Evolutionary conservation across 2,329 filamentous ascomycete genomes (phyloP), one percentile per base, ranked within the genome.

Genomic region (Simplicillium aogashimaense): DNA sequence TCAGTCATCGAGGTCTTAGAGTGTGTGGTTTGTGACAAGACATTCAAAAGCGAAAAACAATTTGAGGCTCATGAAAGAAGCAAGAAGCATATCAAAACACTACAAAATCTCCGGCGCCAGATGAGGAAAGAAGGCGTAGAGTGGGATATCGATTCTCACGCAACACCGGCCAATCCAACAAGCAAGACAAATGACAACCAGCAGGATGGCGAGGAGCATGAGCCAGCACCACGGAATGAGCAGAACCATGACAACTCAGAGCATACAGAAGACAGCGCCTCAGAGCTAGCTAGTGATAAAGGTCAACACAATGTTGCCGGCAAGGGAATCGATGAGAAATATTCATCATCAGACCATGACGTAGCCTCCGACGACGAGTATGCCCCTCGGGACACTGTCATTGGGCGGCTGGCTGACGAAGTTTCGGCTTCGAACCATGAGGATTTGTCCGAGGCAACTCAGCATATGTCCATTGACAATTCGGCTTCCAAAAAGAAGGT

Each of bases 31-130:
- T 97, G 92, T 60, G 74, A 78, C 48, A 86, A 84, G 48, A 72
- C 64, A 0, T 98, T 97, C 63, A 77, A 95, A 62, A 97, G 89
- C 53, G 85, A 94, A 56, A 88, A 87, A 48, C 90, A 97, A 55
- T 88, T 84, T 45, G 81, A 94, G 53, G 82, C 84, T 3, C 92
- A 98, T 53, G 89, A 95, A 64, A 87, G 83, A 64, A 97, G 90
- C 69, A 98, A 95, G 60, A 98, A 97, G 62, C 92, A 98, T 53
- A 63, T 81, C 45, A 97, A 95, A 57, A 83, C 87, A 3, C 73
- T 95, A 7, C 81, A 89, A 49, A 76, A 88, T 45, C 63, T 98
- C 31, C 79, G 78, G 52, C 74, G 77, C 52, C 81, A 92, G 57
- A 94, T 98, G 88, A 76, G 73, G 50, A 79, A 81, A 50, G 85